phyloP scores from a whole-genome alignment of 2,329 filamentous ascomycete species.

The Hysterium pulicare region DNA sequence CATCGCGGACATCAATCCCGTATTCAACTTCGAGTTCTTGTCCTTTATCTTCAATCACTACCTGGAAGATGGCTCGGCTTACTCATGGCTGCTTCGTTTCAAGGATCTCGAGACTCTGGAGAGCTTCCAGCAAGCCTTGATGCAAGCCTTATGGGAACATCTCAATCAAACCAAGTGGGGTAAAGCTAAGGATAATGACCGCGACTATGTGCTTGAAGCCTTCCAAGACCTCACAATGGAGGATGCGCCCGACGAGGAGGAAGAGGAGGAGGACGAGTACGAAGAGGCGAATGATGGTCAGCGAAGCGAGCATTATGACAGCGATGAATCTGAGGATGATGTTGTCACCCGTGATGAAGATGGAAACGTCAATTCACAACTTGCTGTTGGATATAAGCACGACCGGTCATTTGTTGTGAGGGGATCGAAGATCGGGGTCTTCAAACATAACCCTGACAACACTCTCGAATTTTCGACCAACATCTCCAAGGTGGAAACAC shows the following conservation, averaged over 20 bases:
- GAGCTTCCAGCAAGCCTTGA: conserved; percentile 86
- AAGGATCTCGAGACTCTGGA: conserved; percentile 77
- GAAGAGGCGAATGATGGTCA: conserved; percentile 62
- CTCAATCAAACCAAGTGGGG: conserved; percentile 91
- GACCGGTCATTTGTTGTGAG: conserved; percentile 96
- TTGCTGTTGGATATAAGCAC: conserved; percentile 95
- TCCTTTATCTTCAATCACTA: conserved; percentile 99
- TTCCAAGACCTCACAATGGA: conserved; percentile 95
- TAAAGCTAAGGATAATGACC: conserved; percentile 87
- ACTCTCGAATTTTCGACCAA: conserved; percentile 94
- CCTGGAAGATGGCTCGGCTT: conserved; percentile 79
- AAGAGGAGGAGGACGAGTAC: conserved; percentile 60
- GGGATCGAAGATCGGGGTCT: conserved; percentile 96
- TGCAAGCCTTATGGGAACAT: conserved; percentile 96
- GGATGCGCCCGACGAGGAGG: conserved; percentile 60
- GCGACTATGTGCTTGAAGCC: conserved; percentile 90
- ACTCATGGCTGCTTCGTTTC: conserved; percentile 94
- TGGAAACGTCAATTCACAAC: conserved; percentile 84
- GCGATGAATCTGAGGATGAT: conserved; percentile 77
- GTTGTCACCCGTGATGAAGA: conserved; percentile 65
- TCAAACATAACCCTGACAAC: conserved; percentile 92
- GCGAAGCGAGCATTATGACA: conserved; percentile 70
- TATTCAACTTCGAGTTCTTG: conserved; percentile 98
- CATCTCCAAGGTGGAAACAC: conserved; percentile 92
- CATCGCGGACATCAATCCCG: conserved; percentile 88